Evolutionary conservation across 805 yeast genomes (phyloP).

Genomic region (Huiozyma sinensis): DNA sequence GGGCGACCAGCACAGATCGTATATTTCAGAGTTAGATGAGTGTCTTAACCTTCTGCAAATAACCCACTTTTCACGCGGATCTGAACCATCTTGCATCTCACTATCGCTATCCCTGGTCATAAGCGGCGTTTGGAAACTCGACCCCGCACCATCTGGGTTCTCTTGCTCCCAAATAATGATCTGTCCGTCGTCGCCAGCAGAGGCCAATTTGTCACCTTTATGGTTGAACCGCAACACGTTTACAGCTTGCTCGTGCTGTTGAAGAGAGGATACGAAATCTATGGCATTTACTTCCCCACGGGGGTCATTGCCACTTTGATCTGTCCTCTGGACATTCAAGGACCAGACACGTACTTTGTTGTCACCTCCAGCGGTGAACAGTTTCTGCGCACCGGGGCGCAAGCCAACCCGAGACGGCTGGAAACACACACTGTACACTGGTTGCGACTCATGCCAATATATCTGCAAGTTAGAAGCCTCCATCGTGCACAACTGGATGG

Average conservation of each 20-base stretch:
- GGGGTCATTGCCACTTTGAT: constrained; percentile 1
- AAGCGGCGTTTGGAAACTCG: constrained; percentile 24
- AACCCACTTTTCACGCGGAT: constrained; percentile 60
- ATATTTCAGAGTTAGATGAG: constrained; percentile 62
- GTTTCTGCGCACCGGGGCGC: constrained; percentile 26
- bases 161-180: constrained; percentile 67
- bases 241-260: constrained; percentile 90
- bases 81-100: neutral
- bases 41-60: constrained; percentile 36
- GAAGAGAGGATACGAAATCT: constrained; percentile 67
- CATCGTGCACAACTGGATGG: constrained; percentile 1
- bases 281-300: constrained; percentile 34
- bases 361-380: constrained; percentile 93
- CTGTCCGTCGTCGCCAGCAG: constrained; percentile 94
- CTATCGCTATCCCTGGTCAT: too few relatives aligned
- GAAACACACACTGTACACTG: constrained; percentile 58
- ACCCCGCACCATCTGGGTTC: constrained; percentile 33
- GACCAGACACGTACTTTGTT: constrained; percentile 65
- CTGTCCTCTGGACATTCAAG: constrained; percentile 17
- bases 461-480: constrained; percentile 25
- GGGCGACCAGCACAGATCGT: constrained; percentile 92
- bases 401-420: constrained; percentile 35
- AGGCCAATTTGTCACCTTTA: constrained; percentile 59
- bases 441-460: constrained; percentile 48
- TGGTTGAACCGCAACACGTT: constrained; percentile 76